A percentile compares a stretch with the other conserved stretches of the same genome.
Evolutionary conservation across 1,284 basidiomycete genomes (phyloP).

Genomic region (Cryptococcus sp.): DNA sequence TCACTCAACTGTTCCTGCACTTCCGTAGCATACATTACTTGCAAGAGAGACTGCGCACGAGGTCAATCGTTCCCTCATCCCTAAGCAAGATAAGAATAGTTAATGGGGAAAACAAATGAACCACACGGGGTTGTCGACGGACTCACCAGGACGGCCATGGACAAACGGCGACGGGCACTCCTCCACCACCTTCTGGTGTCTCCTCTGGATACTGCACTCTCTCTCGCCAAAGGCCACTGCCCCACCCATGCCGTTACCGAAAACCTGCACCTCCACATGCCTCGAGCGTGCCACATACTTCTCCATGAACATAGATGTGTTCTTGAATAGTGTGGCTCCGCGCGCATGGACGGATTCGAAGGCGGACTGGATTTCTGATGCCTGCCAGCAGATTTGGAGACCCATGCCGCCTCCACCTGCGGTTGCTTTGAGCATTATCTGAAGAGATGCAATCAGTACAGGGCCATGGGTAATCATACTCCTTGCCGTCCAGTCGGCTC

Average conservation of each 20-base stretch:
- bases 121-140: too few species aligned
- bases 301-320: conserved; percentile 62
- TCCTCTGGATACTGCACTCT: conserved; percentile 66
- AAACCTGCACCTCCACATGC: conserved; percentile 69
- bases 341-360: conserved; percentile 29
- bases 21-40: conserved; percentile 23
- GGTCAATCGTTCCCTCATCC: conserved; percentile 25
- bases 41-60: conserved; percentile 25
- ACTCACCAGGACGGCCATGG: conserved; percentile 15
- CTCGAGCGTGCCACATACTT: conserved; percentile 55
- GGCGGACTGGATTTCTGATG: conserved; percentile 44
- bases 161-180: conserved; percentile 52
- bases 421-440: conserved; percentile 57
- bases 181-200: conserved; percentile 72
- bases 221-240: conserved; percentile 66
- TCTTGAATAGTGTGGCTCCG: conserved; percentile 56
- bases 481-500: not conserved
- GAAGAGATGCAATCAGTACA: not conserved
- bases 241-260: conserved; percentile 60
- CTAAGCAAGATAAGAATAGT: conserved; percentile 4
- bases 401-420: conserved; percentile 72
- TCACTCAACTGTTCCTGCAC: conserved; percentile 35
- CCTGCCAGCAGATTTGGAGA: conserved; percentile 58
- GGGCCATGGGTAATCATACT: not conserved
- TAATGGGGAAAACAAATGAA: not conserved